phyloP scores from a whole-genome alignment of 2,329 filamentous ascomycete species.

The Talaromyces marneffei region DNA sequence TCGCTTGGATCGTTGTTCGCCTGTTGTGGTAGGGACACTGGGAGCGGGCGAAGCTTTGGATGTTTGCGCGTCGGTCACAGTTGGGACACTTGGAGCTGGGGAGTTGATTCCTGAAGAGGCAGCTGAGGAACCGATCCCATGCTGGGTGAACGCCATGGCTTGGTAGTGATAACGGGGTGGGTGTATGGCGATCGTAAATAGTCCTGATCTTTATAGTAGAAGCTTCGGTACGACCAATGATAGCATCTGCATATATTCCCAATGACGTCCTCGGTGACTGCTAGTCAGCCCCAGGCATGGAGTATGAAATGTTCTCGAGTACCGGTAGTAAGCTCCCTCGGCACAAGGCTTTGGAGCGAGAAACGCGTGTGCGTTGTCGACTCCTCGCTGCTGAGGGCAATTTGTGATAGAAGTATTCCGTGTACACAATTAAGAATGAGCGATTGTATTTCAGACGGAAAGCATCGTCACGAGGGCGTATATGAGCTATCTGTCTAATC shows the following conservation, averaged over 20 bases:
- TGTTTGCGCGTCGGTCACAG: conserved; percentile 26
- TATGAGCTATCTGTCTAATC: not conserved
- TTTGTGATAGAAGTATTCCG: not conserved
- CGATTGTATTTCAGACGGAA: not conserved
- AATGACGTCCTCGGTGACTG: not conserved
- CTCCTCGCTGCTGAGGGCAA: not conserved
- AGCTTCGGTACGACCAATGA: not conserved
- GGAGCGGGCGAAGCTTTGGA: conserved; percentile 31
- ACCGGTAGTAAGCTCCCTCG: not conserved
- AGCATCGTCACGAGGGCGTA: not conserved
- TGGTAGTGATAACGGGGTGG: not conserved
- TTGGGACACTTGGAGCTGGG: conserved; percentile 27
- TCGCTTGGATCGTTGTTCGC: conserved; percentile 34
- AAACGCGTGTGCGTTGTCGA: not conserved
- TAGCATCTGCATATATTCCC: not conserved
- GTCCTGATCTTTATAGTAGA: not conserved
- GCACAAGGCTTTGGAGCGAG: not conserved
- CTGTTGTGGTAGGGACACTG: conserved; percentile 23
- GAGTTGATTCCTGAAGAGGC: conserved; percentile 36
- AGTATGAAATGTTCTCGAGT: not conserved
- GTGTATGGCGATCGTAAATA: not conserved
- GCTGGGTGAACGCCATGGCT: conserved; percentile 30
- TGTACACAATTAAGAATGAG: not conserved
- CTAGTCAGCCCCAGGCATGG: not conserved
- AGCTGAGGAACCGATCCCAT: conserved; percentile 27